phyloP scores from a whole-genome alignment of 345 rosid species.

The Zanthoxylum bungeanum region DNA sequence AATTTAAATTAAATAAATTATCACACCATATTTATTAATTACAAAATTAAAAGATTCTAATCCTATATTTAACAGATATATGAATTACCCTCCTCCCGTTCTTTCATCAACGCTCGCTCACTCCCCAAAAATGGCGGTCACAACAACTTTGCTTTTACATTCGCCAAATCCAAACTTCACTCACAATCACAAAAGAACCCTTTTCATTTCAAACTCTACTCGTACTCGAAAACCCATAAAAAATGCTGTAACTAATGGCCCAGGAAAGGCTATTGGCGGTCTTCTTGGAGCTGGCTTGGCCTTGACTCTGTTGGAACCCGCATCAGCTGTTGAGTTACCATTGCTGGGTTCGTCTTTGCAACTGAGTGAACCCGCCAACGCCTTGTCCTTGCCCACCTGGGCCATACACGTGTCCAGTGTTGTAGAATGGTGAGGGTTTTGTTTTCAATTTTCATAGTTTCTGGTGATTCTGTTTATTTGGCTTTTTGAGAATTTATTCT shows the following conservation, averaged over 20 bases:
- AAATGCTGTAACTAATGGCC: constrained; percentile 16
- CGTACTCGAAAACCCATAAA: neutral
- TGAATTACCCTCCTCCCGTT: constrained; percentile 1
- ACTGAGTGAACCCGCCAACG: constrained; percentile 78
- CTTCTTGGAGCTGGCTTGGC: constrained; percentile 58
- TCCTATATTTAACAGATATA: neutral
- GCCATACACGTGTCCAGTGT: constrained; percentile 90
- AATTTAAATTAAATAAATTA: no score
- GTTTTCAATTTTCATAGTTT: neutral
- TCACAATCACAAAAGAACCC: constrained; percentile 17
- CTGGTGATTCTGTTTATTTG: neutral
- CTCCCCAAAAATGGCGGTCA: constrained; percentile 39
- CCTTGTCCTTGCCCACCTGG: constrained; percentile 93
- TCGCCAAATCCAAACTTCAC: constrained; percentile 19
- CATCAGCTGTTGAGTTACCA: constrained; percentile 48
- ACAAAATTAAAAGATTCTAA: neutral
- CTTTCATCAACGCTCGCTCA: neutral
- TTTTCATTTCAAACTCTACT: neutral
- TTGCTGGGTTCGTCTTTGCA: constrained; percentile 38
- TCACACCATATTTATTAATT: no score
- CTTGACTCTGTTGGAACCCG: constrained; percentile 38
- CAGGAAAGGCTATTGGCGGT: constrained; percentile 27
- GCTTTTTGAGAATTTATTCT: neutral
- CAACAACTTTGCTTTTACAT: constrained; percentile 28
- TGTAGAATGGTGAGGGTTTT: constrained; percentile 61